Evolutionary conservation across 495 filamentous ascomycete species (phyloP), one percentile per base, ranked within the genome.

Genomic region (Lentithecium fluviatile): DNA sequence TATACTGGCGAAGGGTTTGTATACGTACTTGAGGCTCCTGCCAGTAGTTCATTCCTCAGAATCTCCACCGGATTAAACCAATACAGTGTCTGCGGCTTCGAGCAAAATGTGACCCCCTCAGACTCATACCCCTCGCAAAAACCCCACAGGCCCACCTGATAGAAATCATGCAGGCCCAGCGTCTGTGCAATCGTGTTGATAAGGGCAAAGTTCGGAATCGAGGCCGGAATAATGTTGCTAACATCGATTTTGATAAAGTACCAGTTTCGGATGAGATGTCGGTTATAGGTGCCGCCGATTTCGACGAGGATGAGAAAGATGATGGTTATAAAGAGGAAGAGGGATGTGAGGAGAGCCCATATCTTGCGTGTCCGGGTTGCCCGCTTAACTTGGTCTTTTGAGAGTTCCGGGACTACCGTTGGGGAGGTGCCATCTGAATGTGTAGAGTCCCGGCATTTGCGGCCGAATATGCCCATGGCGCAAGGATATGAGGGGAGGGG

Each of bases 41-140:
- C 72, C 5, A 96, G 75, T 20, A 97, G 80, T 71, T 96, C 88
- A 59, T 76, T 81, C 48, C 88, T 71, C 19, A 97, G 73, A 57
- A 96, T 89, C 47, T 85, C 74, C 34, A 96, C 86, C 0, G 91
- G 92, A 74, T 96, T 88, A 75, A 97, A 97, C 83, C 88, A 92
- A 71, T 94, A 97, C 21, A 93, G 74, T 17, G 76, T 75, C 63
- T 82, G 46, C 7, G 90, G 84, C 17, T 78, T 75, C 32, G 84
- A 88, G 74, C 92, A 97, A 59, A 71, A 71, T 8, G 89, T 93
- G 50, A 94, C 85, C 5, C 89, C 88, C 58, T 82, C 74, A 45
- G 78, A 78, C 43, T 84, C 73, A 73, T 90, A 92, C 17, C 92
- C 92, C 74, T 93, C 88, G 67, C 92, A 97, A 70, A 86, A 95